Evolutionary conservation across 2,329 filamentous ascomycete species (phyloP), one percentile per base, ranked within the genome.

Genomic region (Waltergamsia citrina): DNA sequence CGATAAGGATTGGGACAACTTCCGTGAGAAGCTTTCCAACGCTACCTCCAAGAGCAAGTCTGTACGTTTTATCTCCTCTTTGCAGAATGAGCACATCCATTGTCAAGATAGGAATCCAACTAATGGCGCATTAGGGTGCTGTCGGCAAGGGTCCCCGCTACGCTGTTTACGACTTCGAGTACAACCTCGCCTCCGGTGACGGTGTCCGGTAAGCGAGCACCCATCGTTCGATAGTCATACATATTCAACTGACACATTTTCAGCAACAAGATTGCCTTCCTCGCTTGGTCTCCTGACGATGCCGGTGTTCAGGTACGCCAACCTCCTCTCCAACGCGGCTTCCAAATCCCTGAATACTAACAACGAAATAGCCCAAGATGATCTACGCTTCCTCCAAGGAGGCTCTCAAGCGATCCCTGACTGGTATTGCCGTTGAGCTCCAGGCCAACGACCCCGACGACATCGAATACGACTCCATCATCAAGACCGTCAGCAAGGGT

Each of bases 361-460:
- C 44, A 30, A 15, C 20, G 14, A 22, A 29, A 38, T 46, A 87
- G 84, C 72, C 81, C 62, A 87, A 87, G 72, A 92, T 92, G 85
- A 73, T 87, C 60, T 92, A 90, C 71, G 82, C 84, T 50, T 84
- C 85, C 34, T 92, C 85, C 62, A 92, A 90, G 69, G 82, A 88
- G 51, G 81, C 82, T 39, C 73, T 92, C 47, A 90, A 87, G 74
- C 79, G 80, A 60, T 62, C 81, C 33, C 74, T 92, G 43, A 83
- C 75, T 54, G 84, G 83, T 43, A 65, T 90, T 48, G 81, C 80
- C 41, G 65, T 69, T 49, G 84, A 90, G 58, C 71, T 88, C 50
- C 84, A 92, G 69, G 84, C 83, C 67, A 88, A 88, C 67, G 84
- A 90, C 60, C 62, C 65, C 47, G 81, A 86, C 59, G 84, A 90